These are phyloP conservation scores for Globisporangium iwayamae DNA, from an alignment of 352 stramenopile genomes.

Conservation along the genomic window DNA sequence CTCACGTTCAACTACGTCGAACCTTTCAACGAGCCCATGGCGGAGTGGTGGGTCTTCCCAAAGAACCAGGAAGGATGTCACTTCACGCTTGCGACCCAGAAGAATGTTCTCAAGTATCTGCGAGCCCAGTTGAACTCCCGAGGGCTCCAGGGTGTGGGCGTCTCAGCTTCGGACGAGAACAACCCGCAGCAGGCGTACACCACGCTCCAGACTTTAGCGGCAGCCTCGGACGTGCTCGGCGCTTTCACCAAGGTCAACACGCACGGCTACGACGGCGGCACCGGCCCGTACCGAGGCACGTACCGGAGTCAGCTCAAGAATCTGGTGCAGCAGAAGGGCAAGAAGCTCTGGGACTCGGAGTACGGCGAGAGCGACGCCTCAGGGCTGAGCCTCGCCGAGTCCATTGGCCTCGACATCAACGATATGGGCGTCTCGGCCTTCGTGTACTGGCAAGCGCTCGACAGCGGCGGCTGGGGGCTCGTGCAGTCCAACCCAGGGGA, in stretches of 20 bases:
- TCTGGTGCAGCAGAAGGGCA: conserved; percentile 25
- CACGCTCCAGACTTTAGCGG: conserved; percentile 29
- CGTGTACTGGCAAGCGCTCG: conserved; percentile 63
- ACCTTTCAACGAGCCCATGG: conserved; percentile 58
- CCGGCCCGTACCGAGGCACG: conserved; percentile 35
- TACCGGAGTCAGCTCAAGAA: conserved; percentile 33
- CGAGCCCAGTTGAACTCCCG: conserved; percentile 31
- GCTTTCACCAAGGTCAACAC: conserved; percentile 53
- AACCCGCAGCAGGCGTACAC: conserved; percentile 31
- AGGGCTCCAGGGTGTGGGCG: conserved; percentile 25
- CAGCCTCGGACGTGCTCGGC: conserved; percentile 20
- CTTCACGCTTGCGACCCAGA: conserved; percentile 39
- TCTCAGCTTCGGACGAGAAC: conserved; percentile 54
- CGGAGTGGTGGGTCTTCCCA: conserved; percentile 44
- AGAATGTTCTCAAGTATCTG: conserved; percentile 35
- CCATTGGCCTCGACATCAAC: conserved; percentile 52
- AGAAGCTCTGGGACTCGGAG: conserved; percentile 58
- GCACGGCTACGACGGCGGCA: conserved; percentile 41
- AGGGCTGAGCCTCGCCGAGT: conserved; percentile 45
- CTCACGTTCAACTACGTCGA: conserved; percentile 54
- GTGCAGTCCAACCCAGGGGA: conserved; percentile 39
- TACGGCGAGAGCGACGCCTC: conserved; percentile 48
- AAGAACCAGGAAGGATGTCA: conserved; percentile 50
- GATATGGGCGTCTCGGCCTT: conserved; percentile 54
- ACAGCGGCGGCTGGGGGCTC: conserved; percentile 50